Base-by-base conservation (phyloP, 192 early-diverging fungal species). In the Coemansia sp. region DNA sequence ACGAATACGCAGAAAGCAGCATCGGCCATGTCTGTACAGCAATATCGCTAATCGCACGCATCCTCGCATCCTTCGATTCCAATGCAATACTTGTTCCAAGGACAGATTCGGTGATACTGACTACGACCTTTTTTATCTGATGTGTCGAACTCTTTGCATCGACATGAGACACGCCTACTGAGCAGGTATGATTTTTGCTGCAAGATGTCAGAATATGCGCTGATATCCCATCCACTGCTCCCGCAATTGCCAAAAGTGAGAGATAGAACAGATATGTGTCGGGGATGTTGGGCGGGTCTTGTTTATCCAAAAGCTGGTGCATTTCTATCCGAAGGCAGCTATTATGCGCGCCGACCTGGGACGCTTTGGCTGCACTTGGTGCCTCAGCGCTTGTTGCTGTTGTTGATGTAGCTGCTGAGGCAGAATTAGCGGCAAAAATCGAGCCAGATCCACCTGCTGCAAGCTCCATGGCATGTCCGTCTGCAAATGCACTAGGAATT, bases 281-380 rank as follows among this genome's bases (percentile, higher is more conserved):
- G 1, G 98, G 95, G 21, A 96, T 87, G 0, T 73, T 56, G 5
- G 98, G 98, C 19, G 95, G 90, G 13, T 96, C 95, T 8, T 87
- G 79, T 74, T 97, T 98, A 71, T 99, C 98, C 37, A 99, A 85
- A 76, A 95, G 94, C 78, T 95, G 92, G 59, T 96, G 77, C 72
- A 93, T 78, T 57, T 84, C 73, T 11, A 74, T 61, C 55, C 85
- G 82, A 62, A 85, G 61, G 19, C 68, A 36, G 63, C 72, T 65
- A 60, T 46, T 65, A 47, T 66, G 43, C 26, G 69, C 63, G 15
- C 85, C 73, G 26, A 80, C 54, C 65, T 72, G 75, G 15, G 37
- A 39, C 26, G 39, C 39, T 19, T 59, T 59, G 15, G 57, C 57
- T 16, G 39, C 39, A 22, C 39, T 59, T 16, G 40, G 16, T 2